These are phyloP conservation scores for Oxyria digyna DNA, from an alignment of 148 eudicot genomes.

Conservation along the genomic window DNA sequence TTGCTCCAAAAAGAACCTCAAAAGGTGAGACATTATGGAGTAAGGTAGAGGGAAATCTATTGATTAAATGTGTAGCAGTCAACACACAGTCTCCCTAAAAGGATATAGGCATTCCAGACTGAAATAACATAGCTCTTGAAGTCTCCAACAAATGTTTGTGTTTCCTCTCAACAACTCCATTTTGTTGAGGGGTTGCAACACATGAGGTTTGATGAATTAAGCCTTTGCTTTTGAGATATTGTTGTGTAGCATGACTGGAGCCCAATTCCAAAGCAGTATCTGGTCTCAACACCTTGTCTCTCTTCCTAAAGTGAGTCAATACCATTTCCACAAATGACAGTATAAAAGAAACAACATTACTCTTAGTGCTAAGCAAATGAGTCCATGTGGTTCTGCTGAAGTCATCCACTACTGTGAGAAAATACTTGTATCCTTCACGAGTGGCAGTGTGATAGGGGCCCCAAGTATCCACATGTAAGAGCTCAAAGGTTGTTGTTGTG, in stretches of 20 bases:
- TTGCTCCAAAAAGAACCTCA: neutral
- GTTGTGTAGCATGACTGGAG: neutral
- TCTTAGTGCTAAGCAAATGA: neutral
- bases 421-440: neutral
- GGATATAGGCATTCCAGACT: neutral
- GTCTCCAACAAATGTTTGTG: neutral
- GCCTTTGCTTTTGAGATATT: neutral
- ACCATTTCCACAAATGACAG: neutral
- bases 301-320: neutral
- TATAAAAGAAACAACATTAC: neutral
- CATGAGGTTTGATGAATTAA: neutral
- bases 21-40: neutral
- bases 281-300: neutral
- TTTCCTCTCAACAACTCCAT: neutral
- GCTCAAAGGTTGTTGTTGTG: neutral
- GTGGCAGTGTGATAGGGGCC: neutral
- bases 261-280: neutral
- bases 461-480: neutral
- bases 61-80: neutral
- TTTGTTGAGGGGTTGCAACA: neutral
- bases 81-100: neutral
- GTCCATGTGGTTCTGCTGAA: neutral
- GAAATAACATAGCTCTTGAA: neutral
- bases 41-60: neutral
- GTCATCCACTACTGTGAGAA: too few relatives aligned